Conservation (phyloP, 495 filamentous ascomycete genomes). For the Durotheca rogersii region DNA sequence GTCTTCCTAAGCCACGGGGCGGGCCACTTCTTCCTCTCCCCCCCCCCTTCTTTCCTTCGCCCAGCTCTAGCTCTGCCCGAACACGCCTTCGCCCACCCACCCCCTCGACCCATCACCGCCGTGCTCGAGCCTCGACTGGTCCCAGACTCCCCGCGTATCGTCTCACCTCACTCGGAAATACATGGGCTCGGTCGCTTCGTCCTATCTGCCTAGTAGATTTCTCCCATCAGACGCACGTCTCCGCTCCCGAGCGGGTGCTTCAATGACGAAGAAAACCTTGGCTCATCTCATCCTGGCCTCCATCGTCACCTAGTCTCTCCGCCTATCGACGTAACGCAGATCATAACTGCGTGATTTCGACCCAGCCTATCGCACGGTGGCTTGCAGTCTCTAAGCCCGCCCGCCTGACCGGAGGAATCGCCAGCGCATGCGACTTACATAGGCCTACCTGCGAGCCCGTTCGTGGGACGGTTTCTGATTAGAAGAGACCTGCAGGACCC, state of each 20-base stretch:
- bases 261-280: conserved; percentile 56
- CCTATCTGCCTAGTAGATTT: conserved; percentile 17
- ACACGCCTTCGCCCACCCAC: no score
- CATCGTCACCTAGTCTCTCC: conserved; percentile 47
- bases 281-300: conserved; percentile 55
- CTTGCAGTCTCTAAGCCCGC: conserved; percentile 17
- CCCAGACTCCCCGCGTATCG: conserved; percentile 8
- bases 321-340: conserved; percentile 18
- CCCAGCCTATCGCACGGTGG: conserved; percentile 26
- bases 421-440: conserved; percentile 28
- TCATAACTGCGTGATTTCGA: conserved; percentile 17
- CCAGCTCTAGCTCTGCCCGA: no score
- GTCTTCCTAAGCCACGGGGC: no score
- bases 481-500: conserved; percentile 25
- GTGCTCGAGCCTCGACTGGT: conserved; percentile 2
- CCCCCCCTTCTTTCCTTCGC: no score
- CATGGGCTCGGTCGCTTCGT: conserved; percentile 20
- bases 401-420: conserved; percentile 22
- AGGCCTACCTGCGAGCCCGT: conserved; percentile 22
- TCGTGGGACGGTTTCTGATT: conserved; percentile 18
- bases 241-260: conserved; percentile 22
- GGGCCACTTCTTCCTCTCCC: no score
- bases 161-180: conserved; percentile 11
- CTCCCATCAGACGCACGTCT: neutral
- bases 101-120: neutral